phyloP scores from a whole-genome alignment of 1,284 basidiomycete species.

The Cryptococcus sp. region DNA sequence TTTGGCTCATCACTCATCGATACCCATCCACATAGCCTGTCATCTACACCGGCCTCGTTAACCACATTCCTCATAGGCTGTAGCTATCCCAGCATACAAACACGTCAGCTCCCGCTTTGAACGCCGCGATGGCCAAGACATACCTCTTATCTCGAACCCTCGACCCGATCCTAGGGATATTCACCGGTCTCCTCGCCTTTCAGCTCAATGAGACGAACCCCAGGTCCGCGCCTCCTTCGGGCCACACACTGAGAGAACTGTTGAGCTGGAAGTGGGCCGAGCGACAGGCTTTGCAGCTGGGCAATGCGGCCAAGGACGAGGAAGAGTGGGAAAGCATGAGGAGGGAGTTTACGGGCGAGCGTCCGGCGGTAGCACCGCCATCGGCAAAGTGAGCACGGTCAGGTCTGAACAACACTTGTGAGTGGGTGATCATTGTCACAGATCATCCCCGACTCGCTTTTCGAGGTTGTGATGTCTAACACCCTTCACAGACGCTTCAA shows the following conservation, averaged over 20 bases:
- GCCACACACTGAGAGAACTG: conserved; percentile 66
- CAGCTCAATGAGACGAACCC: conserved; percentile 83
- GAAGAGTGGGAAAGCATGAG: conserved; percentile 47
- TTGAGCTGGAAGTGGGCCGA: conserved; percentile 68
- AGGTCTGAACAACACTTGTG: neutral
- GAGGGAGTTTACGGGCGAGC: conserved; percentile 41
- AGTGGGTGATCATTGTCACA: too few species aligned
- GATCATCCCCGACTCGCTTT: too few species aligned
- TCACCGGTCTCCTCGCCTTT: conserved; percentile 77
- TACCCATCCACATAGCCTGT: too few species aligned
- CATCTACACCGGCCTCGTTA: too few species aligned
- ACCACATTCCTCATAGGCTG: too few species aligned
- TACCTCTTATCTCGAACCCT: conserved; percentile 56
- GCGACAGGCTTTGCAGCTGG: conserved; percentile 28
- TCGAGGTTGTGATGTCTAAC: too few species aligned
- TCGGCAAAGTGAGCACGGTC: neutral
- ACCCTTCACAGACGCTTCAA: too few species aligned
- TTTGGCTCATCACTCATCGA: too few species aligned
- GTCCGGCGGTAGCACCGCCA: neutral
- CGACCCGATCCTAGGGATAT: conserved; percentile 75
- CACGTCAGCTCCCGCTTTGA: neutral
- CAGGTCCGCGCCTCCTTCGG: conserved; percentile 67
- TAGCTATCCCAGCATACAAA: too few species aligned
- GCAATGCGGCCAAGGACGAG: conserved; percentile 20
- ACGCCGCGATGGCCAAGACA: conserved; percentile 37